Conservation (phyloP, 192 early-diverging fungal species). For the Obelidium mucronatum region DNA sequence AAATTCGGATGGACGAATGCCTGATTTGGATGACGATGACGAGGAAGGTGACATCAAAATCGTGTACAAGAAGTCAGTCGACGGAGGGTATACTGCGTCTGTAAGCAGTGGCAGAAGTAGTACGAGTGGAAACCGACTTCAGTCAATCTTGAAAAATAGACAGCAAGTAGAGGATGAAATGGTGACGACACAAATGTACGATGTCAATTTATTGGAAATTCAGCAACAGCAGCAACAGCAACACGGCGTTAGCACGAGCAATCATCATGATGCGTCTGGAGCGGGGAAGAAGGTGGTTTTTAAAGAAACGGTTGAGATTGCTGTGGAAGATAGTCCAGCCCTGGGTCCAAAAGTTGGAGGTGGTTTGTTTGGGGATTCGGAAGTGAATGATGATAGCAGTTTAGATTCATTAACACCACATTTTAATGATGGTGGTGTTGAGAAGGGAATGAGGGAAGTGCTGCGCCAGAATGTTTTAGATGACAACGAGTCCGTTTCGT, state of each 20-base stretch:
- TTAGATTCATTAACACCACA: not conserved
- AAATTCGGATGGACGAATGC: not conserved
- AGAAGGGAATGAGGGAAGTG: constrained; percentile 7
- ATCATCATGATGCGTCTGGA: not conserved
- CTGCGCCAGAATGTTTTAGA: not conserved
- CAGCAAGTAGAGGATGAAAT: not conserved
- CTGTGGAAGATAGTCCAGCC: constrained; percentile 18
- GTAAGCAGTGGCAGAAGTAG: not conserved
- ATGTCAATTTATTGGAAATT: not conserved
- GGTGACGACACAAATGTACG: constrained; percentile 8
- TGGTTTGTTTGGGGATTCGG: constrained; percentile 30
- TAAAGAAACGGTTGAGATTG: constrained; percentile 27
- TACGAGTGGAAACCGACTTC: not conserved
- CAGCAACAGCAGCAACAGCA: not conserved
- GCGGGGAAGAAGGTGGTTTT: constrained; percentile 9
- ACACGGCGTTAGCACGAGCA: not conserved
- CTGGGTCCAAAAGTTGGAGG: no score
- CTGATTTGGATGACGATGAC: not conserved
- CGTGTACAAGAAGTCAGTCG: not conserved
- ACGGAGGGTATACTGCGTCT: not conserved
- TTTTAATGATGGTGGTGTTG: constrained; percentile 35
- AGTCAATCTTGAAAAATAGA: not conserved
- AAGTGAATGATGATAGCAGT: not conserved
- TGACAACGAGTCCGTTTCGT: no score
- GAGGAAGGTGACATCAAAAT: not conserved